Base-by-base conservation (phyloP, 2,329 filamentous ascomycete genomes). In the Lizonia empirigonia region DNA sequence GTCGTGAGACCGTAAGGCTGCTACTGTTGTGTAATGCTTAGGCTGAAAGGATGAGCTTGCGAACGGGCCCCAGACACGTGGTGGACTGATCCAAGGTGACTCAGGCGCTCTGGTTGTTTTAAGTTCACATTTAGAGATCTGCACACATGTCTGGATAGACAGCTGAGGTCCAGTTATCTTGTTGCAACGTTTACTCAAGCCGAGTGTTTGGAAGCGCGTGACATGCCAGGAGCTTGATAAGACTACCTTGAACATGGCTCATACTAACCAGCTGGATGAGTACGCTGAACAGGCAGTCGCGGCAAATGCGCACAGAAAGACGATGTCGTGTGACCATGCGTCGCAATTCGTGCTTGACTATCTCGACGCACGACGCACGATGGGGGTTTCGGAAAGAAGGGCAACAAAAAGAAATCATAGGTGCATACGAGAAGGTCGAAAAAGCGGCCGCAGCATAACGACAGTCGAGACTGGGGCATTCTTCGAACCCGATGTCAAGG, bases 401-500 rank as follows among this genome's bases (percentile, higher is more conserved):
- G 37, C 37, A 26, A 52, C 42, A n/a, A 47, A 52, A 47, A 47
- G 37, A n/a, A 50, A 45, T 35, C 46, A 45, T 41, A 46, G 41
- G 16, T 54, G 45, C 51, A 44, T 41, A 37, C 30, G 19, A 36
- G 30, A 38, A 29, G 45, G 46, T 50, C 32, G 13, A 27, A 18
- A 37, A 42, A 18, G 37, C 32, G 49, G 49, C 32, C 49, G 42
- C 42, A 46, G 32, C 48, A 23, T 32, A 42, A 30, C 26, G 20
- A 38, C 15, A 22, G 26, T 47, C 33, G 26, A 42, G 26, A 37
- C 27, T 38, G 41, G 15, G 37, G 32, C 32, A 19, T 24, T 46
- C 16, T 35, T 19, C 27, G 15, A 37, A 38, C 37, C 33, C 49
- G 23, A 30, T 36, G 9, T 26, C 30, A 36, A 33, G 36, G 30